Evolutionary conservation across 2,329 filamentous ascomycete genomes (phyloP), one percentile per base, ranked within the genome.

Genomic region (Microcyclospora tardicrescens): DNA sequence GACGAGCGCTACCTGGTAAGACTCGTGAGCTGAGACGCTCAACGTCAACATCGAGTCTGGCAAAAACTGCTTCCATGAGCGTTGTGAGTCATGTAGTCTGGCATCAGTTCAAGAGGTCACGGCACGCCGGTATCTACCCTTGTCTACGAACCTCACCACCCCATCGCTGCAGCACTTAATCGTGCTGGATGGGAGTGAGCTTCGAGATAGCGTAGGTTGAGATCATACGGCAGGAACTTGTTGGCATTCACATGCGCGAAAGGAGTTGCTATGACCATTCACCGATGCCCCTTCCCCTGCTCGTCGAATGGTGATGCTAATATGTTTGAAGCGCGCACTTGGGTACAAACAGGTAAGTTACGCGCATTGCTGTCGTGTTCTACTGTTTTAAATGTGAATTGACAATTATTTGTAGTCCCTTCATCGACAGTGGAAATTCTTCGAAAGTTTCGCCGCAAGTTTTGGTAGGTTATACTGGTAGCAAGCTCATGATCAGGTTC

Each of bases 371-470:
- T 32, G 19, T 24, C 19, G 19, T 24, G 19, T 24, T 24, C 19
- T 24, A 14, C 5, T 37, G 27, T 16, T 8, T 34, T 28, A 16
- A 27, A 30, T 16, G 10, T n/a, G 27, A 37, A 16, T 45, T 40
- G 33, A 44, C 49, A 43, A 51, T 16, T 4, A 6, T 31, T 5
- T 15, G 10, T 42, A 74, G 71, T 68, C 73, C 36, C 59, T 76
- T 30, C 71, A 74, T 54, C 62, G 72, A 43, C 72, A 69, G 29
- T 75, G 73, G 49, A 68, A 68, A 27, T 59, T 72, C 12, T 65
- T 75, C 38, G 72, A 76, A 50, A 75, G 72, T 53, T 76, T 76
- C 49, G 65, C 72, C 2, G 73, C 72, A 2, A 73, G 70, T 10
- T 75, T 75, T 46, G 71, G 71, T 75, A 53, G 28, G 60, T 38